Conservation (phyloP, 805 yeast genomes). For the Candida patagonica region DNA sequence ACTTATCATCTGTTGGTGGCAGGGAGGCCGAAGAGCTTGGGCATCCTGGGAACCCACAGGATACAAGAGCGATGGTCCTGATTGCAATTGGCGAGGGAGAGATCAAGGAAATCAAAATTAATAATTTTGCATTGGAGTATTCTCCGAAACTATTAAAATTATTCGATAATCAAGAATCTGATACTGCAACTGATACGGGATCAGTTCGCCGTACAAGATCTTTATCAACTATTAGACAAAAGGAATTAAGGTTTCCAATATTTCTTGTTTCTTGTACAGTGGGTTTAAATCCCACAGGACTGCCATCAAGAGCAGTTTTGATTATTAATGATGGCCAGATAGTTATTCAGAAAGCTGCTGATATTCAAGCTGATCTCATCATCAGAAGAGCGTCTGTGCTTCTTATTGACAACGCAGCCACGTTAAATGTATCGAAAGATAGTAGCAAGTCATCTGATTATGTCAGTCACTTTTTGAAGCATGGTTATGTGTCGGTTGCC, state of each 20-base stretch:
- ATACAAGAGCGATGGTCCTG: constrained; percentile 33
- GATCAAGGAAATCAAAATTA: constrained; percentile 35
- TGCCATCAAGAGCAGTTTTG: constrained; percentile 45
- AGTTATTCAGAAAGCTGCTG: constrained; percentile 35
- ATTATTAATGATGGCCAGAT: constrained; percentile 45
- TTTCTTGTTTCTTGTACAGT: constrained; percentile 44
- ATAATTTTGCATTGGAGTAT: constrained; percentile 45
- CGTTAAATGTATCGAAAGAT: constrained; percentile 9
- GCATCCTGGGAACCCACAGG: constrained; percentile 15
- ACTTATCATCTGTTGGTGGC: constrained; percentile 13
- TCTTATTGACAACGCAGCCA: constrained; percentile 53
- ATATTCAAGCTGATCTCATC: constrained; percentile 34
- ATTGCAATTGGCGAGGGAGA: constrained; percentile 30
- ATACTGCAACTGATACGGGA: constrained; percentile 4
- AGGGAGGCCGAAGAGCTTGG: constrained; percentile 10
- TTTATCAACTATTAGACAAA: constrained; percentile 12
- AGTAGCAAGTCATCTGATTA: constrained; percentile 18
- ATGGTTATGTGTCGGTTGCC: constrained; percentile 50
- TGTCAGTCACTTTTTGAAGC: constrained; percentile 30
- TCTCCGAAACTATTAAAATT: constrained; percentile 49
- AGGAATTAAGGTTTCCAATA: constrained; percentile 13
- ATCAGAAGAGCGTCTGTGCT: constrained; percentile 42
- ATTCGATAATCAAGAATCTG: constrained; percentile 26
- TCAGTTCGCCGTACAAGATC: constrained; percentile 6
- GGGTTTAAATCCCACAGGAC: constrained; percentile 54